These are phyloP conservation scores for Fusarium sp. DNA, from an alignment of 2,329 filamentous ascomycete genomes.

Conservation along the genomic window DNA sequence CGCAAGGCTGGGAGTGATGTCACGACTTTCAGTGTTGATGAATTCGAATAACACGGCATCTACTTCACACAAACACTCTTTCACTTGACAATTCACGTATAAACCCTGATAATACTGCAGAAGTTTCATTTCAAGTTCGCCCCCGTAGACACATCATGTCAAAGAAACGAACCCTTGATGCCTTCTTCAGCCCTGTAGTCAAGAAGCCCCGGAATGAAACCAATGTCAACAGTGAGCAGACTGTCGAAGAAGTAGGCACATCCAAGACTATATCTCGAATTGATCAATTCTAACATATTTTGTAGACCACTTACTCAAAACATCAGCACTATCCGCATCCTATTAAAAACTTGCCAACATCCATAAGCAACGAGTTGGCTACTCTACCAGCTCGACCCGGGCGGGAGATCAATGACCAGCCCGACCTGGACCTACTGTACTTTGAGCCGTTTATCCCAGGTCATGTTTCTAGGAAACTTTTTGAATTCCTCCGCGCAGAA, in stretches of 20 bases:
- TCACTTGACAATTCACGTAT: not conserved
- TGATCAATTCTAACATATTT: not conserved
- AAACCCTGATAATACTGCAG: not conserved
- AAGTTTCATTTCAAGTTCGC: not conserved
- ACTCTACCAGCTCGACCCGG: slow-evolving; percentile 65
- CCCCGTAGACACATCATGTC: slow-evolving; percentile 30
- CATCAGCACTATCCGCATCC: slow-evolving; percentile 64
- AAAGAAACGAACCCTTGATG: slow-evolving; percentile 70
- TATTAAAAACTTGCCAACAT: slow-evolving; percentile 57
- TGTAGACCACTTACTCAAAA: slow-evolving; percentile 47
- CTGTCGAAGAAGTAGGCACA: slow-evolving; percentile 11
- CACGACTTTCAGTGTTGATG: slow-evolving; percentile 26
- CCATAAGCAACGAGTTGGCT: slow-evolving; percentile 53
- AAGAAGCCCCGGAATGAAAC: slow-evolving; percentile 41
- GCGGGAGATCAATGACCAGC: slow-evolving; percentile 71
- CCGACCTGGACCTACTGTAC: slow-evolving; percentile 79
- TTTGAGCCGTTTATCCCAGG: slow-evolving; percentile 78
- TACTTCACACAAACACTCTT: not conserved
- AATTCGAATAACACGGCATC: not conserved
- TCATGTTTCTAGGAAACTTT: slow-evolving; percentile 68
- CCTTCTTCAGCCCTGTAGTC: slow-evolving; percentile 66
- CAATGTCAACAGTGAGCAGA: slow-evolving; percentile 5
- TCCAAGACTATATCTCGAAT: fast-evolving
- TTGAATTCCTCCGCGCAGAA: slow-evolving; percentile 77
- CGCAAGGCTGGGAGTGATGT: slow-evolving; percentile 37